Conservation (phyloP, 2,329 filamentous ascomycete genomes). For the Pyricularia pennisetigena region DNA sequence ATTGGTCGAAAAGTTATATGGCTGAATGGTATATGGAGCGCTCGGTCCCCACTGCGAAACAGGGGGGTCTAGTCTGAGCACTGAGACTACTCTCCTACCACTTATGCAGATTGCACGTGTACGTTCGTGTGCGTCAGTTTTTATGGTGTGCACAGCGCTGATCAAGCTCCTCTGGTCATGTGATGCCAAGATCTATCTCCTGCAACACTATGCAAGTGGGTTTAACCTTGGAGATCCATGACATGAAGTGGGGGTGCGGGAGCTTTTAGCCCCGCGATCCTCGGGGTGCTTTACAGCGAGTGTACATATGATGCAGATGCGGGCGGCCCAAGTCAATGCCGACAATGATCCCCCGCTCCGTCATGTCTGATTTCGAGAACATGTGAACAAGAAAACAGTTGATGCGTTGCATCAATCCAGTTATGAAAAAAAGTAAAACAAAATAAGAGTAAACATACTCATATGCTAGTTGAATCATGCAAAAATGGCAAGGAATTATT, state of each 20-base stretch:
- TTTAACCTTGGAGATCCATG: background rate
- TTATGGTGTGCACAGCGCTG: too few relatives aligned
- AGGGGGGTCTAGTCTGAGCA: too few relatives aligned
- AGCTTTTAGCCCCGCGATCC: slow-evolving; percentile 8
- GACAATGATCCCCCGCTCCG: background rate
- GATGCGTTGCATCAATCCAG: background rate
- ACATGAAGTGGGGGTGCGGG: background rate
- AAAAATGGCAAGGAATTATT: background rate
- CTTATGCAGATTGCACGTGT: too few relatives aligned
- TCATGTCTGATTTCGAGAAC: background rate
- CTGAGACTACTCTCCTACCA: too few relatives aligned
- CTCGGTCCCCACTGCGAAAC: too few relatives aligned
- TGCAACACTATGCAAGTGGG: background rate
- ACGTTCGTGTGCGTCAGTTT: too few relatives aligned
- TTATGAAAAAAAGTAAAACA: too few relatives aligned
- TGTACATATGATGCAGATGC: background rate
- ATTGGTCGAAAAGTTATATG: too few relatives aligned
- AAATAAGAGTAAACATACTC: background rate
- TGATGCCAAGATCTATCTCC: too few relatives aligned
- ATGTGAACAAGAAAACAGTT: background rate
- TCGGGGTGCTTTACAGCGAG: slow-evolving; percentile 22
- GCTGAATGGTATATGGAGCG: too few relatives aligned
- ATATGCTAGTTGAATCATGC: background rate
- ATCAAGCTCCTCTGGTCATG: too few relatives aligned
- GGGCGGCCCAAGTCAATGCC: background rate